Percentiles rank a stretch among this genome's conserved stretches.
phyloP scores from a whole-genome alignment of 73 alveolate species.

The Diophrys sp. region DNA sequence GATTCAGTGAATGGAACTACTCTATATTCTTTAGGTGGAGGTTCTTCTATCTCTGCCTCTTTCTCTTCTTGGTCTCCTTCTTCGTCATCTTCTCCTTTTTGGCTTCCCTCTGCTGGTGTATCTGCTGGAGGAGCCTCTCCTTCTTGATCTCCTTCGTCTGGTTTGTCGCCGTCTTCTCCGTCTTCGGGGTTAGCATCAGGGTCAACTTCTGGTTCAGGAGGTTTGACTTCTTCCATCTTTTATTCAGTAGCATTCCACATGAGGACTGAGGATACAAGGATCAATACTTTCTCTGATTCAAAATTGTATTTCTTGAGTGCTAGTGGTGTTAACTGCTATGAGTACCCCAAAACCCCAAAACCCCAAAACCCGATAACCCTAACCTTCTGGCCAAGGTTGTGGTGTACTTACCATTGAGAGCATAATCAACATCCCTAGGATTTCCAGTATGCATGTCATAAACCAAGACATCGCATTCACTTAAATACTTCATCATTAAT shows the following conservation, averaged over 20 bases:
- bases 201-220: constrained; percentile 1
- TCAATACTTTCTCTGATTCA: constrained; percentile 42
- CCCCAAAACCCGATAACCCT: no score
- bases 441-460: constrained; percentile 63
- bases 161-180: constrained; percentile 49
- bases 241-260: constrained; percentile 47
- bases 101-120: constrained; percentile 14
- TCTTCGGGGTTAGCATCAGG: constrained; percentile 45
- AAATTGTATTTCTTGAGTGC: constrained; percentile 41
- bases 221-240: constrained; percentile 45
- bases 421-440: constrained; percentile 56
- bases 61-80: constrained; percentile 18
- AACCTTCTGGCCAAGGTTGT: no score
- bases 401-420: constrained; percentile 15
- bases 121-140: constrained; percentile 10
- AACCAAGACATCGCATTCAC: constrained; percentile 56
- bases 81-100: constrained; percentile 18
- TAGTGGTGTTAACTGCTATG: no score
- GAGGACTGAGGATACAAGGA: constrained; percentile 50
- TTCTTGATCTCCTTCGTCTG: constrained; percentile 54
- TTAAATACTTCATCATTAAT: constrained; percentile 43
- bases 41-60: constrained; percentile 34
- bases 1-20: constrained; percentile 66
- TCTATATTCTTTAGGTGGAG: constrained; percentile 28
- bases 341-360: no score